Conservation (phyloP, 2,329 filamentous ascomycete species). For the Colletotrichum eremochloae region DNA sequence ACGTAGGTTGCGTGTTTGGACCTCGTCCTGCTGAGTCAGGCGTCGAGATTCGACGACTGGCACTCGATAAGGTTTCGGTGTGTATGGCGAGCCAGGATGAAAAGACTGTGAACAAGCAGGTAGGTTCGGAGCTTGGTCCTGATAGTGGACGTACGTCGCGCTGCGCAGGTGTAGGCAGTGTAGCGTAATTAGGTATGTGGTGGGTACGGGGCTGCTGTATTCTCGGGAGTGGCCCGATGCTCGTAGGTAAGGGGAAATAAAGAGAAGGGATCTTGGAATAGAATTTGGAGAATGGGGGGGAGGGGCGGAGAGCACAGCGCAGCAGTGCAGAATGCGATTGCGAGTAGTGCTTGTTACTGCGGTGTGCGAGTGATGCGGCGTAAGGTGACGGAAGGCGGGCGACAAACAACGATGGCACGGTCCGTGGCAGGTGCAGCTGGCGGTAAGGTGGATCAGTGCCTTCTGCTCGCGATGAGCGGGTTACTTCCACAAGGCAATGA, state of each 20-base stretch:
- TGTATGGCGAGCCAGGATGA: slow-evolving; percentile 24
- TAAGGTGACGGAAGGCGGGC: slow-evolving; percentile 1
- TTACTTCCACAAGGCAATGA: slow-evolving; percentile 27
- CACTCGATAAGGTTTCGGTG: slow-evolving; percentile 37
- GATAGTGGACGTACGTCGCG: slow-evolving; percentile 16
- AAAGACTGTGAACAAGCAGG: neutral
- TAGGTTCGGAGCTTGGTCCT: slow-evolving; percentile 3
- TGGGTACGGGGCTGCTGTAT: slow-evolving; percentile 34
- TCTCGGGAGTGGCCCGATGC: slow-evolving; percentile 11
- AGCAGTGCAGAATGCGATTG: neutral
- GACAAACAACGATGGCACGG: neutral
- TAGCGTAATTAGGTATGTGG: slow-evolving; percentile 6
- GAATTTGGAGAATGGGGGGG: neutral
- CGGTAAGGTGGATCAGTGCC: slow-evolving; percentile 12
- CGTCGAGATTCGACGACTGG: slow-evolving; percentile 12
- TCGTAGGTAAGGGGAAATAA: neutral
- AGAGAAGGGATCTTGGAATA: neutral
- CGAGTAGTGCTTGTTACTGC: neutral
- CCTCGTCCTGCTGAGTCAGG: slow-evolving; percentile 32
- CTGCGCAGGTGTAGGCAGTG: neutral
- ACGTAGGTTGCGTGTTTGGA: slow-evolving; percentile 12
- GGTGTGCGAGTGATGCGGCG: neutral
- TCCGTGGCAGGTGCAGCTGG: slow-evolving; percentile 32
- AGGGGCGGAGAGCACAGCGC: neutral
- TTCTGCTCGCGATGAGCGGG: slow-evolving; percentile 26